phyloP scores from a whole-genome alignment of 345 rosid genomes.

The Lepidium africanum region DNA sequence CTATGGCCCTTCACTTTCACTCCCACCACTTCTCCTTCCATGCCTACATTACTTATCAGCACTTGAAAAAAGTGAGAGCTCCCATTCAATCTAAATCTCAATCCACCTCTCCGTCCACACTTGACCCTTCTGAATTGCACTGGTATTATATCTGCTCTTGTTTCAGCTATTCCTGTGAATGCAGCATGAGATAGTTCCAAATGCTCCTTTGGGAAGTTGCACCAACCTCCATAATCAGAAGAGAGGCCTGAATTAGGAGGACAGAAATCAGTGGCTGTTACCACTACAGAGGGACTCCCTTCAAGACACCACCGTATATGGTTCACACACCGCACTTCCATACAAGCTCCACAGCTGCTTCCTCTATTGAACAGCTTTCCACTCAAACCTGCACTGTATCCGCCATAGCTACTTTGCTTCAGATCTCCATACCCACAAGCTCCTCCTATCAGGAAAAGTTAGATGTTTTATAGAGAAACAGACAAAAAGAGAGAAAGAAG shows the following conservation, averaged over 20 bases:
- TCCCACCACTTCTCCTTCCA: slow-evolving; percentile 71
- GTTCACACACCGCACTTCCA: slow-evolving; percentile 81
- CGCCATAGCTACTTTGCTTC: slow-evolving; percentile 58
- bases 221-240: slow-evolving; percentile 85
- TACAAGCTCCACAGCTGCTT: slow-evolving; percentile 84
- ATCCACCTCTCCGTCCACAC: slow-evolving; percentile 60
- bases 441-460: slow-evolving; percentile 45
- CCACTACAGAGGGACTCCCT: slow-evolving; percentile 75
- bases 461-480: not conserved
- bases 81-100: slow-evolving; percentile 74
- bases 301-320: slow-evolving; percentile 76
- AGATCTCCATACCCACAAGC: slow-evolving; percentile 95
- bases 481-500: not conserved
- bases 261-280: slow-evolving; percentile 91
- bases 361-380: slow-evolving; percentile 75
- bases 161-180: slow-evolving; percentile 70
- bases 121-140: slow-evolving; percentile 76
- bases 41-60: slow-evolving; percentile 69
- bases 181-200: slow-evolving; percentile 90
- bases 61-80: slow-evolving; percentile 64
- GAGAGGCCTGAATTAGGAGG: slow-evolving; percentile 86
- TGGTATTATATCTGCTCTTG: slow-evolving; percentile 63
- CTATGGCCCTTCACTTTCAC: slow-evolving; percentile 84
- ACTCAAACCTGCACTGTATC: slow-evolving; percentile 73
- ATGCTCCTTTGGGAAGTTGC: slow-evolving; percentile 85